These are phyloP conservation scores for Cladosporium austrohemisphaericum DNA, from an alignment of 2,329 filamentous ascomycete genomes.

Conservation along the genomic window DNA sequence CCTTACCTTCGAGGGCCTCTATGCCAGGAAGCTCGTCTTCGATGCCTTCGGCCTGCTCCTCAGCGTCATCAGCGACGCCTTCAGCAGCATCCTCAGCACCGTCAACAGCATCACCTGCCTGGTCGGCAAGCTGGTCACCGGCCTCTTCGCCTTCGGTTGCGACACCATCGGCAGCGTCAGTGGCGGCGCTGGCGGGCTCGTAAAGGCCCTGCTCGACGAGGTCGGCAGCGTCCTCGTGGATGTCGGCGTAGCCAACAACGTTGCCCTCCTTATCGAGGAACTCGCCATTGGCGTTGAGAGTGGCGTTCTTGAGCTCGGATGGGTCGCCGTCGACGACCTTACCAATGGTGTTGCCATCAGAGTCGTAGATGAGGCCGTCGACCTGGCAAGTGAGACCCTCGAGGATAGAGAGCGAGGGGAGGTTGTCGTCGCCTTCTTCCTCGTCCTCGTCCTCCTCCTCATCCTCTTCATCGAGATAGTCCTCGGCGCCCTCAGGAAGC, in stretches of 20 bases:
- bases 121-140: slow-evolving; percentile 11
- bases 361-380: slow-evolving; percentile 48
- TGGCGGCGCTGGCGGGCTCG: slow-evolving; percentile 40
- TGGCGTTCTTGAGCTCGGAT: slow-evolving; percentile 45
- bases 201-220: slow-evolving; percentile 44
- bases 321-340: slow-evolving; percentile 48
- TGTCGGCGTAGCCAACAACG: slow-evolving; percentile 50
- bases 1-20: slow-evolving; percentile 50
- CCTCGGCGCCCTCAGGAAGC: slow-evolving; percentile 34
- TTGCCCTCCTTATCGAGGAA: slow-evolving; percentile 54
- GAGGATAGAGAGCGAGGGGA: slow-evolving; percentile 45
- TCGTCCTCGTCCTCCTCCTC: slow-evolving; percentile 30
- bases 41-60: slow-evolving; percentile 34
- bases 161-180: slow-evolving; percentile 40
- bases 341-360: slow-evolving; percentile 50
- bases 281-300: slow-evolving; percentile 52
- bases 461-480: slow-evolving; percentile 34
- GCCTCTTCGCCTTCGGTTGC: slow-evolving; percentile 32
- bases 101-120: slow-evolving; percentile 16
- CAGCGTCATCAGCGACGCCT: slow-evolving; percentile 29
- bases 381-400: slow-evolving; percentile 47
- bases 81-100: slow-evolving; percentile 26
- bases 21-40: slow-evolving; percentile 51
- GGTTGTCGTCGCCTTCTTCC: slow-evolving; percentile 29
- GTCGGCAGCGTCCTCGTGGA: slow-evolving; percentile 44